Evolutionary conservation across 2,329 filamentous ascomycete species (phyloP).

Genomic region (Colletotrichum zoysiae): DNA sequence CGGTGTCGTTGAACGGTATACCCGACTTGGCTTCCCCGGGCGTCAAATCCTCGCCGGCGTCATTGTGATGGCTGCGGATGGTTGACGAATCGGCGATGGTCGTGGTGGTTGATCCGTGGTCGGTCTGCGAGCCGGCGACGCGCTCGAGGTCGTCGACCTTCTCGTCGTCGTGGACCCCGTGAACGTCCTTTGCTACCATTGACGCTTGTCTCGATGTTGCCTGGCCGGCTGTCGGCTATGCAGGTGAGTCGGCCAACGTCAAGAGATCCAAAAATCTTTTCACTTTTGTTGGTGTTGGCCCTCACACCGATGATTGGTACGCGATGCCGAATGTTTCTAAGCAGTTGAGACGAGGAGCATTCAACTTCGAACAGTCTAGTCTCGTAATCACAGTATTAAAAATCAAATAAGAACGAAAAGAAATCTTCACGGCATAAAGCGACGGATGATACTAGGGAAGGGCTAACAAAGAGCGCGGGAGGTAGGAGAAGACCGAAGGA

Average conservation of each 20-base stretch:
- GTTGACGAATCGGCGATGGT: constrained; percentile 32
- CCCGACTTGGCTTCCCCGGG: constrained; percentile 12
- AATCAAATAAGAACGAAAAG: too few relatives aligned
- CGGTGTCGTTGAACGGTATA: not conserved
- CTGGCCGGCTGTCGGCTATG: not conserved
- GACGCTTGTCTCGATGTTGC: not conserved
- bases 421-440: too few relatives aligned
- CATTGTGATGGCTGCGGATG: constrained; percentile 13
- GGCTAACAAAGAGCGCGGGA: not conserved
- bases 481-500: not conserved
- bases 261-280: not conserved
- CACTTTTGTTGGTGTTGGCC: not conserved
- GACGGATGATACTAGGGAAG: not conserved
- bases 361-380: not conserved
- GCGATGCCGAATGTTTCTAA: not conserved
- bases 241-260: not conserved
- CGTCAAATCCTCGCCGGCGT: not conserved
- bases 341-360: not conserved
- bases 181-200: constrained; percentile 23
- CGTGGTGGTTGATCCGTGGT: constrained; percentile 16
- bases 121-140: constrained; percentile 24
- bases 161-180: constrained; percentile 35
- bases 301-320: not conserved
- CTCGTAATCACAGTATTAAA: not conserved
- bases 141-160: constrained; percentile 37